Conservation (phyloP, 148 eudicot species). For the Chenopodium formosanum region DNA sequence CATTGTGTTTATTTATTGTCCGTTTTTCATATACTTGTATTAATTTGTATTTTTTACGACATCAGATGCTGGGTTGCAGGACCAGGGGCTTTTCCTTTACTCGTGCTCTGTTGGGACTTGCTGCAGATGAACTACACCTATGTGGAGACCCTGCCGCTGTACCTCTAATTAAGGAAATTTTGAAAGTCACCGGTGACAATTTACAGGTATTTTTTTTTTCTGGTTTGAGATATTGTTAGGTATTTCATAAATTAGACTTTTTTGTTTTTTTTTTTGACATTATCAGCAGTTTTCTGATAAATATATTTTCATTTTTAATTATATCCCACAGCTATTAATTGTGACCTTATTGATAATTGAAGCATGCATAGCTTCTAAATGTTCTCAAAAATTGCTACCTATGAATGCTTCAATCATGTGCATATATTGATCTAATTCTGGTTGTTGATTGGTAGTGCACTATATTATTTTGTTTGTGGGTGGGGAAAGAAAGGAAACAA, state of each 20-base stretch:
- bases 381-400: background rate
- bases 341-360: background rate
- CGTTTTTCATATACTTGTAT: background rate
- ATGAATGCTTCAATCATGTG: background rate
- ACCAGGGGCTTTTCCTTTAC: slow-evolving; percentile 93
- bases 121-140: slow-evolving; percentile 86
- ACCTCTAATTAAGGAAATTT: slow-evolving; percentile 76
- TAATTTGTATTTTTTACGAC: background rate
- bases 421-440: background rate
- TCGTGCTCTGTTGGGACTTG: slow-evolving; percentile 86
- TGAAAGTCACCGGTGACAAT: slow-evolving; percentile 77
- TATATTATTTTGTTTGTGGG: background rate
- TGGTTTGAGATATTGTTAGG: background rate
- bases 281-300: background rate
- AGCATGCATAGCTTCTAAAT: background rate
- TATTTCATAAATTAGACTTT: too few species aligned
- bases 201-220: slow-evolving; percentile 48
- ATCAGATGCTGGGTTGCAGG: slow-evolving; percentile 85
- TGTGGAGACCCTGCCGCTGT: slow-evolving; percentile 97
- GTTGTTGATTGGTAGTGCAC: background rate
- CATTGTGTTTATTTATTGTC: background rate
- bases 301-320: background rate
- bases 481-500: background rate
- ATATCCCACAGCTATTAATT: background rate
- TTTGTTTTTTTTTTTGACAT: background rate